Base-by-base conservation (phyloP, 192 early-diverging fungal species). In the Coemansia sp. region DNA sequence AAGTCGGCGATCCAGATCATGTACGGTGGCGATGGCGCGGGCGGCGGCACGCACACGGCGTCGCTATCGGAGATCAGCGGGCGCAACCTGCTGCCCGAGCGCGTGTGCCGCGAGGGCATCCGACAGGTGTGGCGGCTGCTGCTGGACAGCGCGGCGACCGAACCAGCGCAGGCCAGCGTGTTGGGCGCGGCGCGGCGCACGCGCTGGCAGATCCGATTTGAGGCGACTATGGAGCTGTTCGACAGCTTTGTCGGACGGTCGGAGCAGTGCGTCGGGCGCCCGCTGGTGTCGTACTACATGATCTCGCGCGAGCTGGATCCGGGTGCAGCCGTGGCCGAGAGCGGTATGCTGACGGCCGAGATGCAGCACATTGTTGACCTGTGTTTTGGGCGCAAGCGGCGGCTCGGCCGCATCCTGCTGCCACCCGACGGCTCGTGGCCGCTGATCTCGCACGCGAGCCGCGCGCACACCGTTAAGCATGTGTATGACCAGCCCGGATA, bases 371-470 rank as follows among this genome's bases (percentile, higher is more conserved):
- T 76, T 35, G 73, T 76, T 5, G 73, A 76, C 21, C 44, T 76
- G 39, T 76, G 73, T 32, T 61, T 76, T 50, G 58, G 58, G 7
- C 73, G 73, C 52, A 76, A 76, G 41, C 73, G 73, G 19, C 52
- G 73, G 27, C 67, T 76, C 0, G 73, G 73, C 5, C 57, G 73
- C 43, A 76, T 76, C 14, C 55, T 76, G n/a, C 47, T 76, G 41
- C 73, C 73, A 40, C 73, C 62, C 26, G 87, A 89, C 62, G 85
- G 85, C 2, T 85, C 86, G 5, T 89, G 87, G 87, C 86, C 86
- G 43, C 59, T 89, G 34, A 86, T 89, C 21, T 85, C 86, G n/a
- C 85, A 86, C 53, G 75, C 85, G 19, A 70, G 67, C 19, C 32
- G 55, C 21, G 57, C 67, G 12, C 67, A 71, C 31, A 71, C 60